Evolutionary conservation across 2,329 filamentous ascomycete genomes (phyloP).

Genomic region (Chalaropsis thielavioides): DNA sequence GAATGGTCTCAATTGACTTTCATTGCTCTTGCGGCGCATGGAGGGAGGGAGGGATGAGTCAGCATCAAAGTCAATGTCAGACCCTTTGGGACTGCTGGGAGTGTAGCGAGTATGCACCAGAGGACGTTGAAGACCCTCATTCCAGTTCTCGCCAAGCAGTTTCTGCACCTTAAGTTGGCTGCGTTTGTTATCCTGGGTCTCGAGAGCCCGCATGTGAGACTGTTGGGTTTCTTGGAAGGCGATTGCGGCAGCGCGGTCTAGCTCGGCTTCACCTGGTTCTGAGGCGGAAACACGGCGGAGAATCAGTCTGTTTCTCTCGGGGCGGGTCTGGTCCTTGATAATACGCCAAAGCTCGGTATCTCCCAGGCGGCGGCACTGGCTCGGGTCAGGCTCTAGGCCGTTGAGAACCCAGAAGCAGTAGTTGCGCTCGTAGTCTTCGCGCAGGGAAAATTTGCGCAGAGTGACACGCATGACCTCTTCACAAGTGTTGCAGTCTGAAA

Average conservation of each 20-base stretch:
- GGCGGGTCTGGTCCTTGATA: conserved; percentile 70
- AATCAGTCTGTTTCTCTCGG: conserved; percentile 82
- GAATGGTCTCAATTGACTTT: conserved; percentile 54
- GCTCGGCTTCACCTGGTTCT: conserved; percentile 73
- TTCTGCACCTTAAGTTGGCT: conserved; percentile 82
- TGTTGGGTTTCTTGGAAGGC: conserved; percentile 75
- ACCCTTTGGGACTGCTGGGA: conserved; percentile 41
- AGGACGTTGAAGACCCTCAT: conserved; percentile 66
- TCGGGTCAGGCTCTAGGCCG: conserved; percentile 68
- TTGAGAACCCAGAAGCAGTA: conserved; percentile 94
- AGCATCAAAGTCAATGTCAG: conserved; percentile 22
- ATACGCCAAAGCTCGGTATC: conserved; percentile 84
- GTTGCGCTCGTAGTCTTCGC: conserved; percentile 82
- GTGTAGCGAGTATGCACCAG: conserved; percentile 56
- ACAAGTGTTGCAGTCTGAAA: conserved; percentile 77
- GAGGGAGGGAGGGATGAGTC: conserved; percentile 34
- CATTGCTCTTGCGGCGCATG: conserved; percentile 30
- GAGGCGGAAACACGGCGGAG: conserved; percentile 83
- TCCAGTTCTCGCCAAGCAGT: conserved; percentile 74
- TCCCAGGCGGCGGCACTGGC: conserved; percentile 64
- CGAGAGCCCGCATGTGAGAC: conserved; percentile 48
- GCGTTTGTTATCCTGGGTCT: conserved; percentile 49
- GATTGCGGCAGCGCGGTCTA: conserved; percentile 76
- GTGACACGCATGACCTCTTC: conserved; percentile 89
- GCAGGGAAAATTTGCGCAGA: conserved; percentile 71